Evolutionary conservation across 140 eudicot genomes (phyloP).

Genomic region (Anethum foeniculum): DNA sequence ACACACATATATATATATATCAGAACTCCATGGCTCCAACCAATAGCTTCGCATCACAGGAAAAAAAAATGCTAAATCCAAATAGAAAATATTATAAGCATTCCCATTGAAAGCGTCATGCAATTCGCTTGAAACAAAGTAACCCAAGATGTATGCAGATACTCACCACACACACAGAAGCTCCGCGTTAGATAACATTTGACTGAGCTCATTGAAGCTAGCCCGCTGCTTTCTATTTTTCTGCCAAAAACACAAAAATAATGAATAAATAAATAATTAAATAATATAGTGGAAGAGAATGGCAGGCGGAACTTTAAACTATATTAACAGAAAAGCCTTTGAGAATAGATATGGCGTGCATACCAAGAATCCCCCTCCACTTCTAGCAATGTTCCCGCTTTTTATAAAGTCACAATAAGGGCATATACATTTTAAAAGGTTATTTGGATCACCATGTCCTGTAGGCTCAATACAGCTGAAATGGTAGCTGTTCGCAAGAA

Average conservation of each 20-base stretch:
- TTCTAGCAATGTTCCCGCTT: constrained; percentile 44
- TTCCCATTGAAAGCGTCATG: neutral
- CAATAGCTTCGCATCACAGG: neutral
- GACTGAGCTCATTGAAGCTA: constrained; percentile 42
- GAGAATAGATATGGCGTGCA: neutral
- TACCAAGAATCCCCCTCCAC: constrained; percentile 49
- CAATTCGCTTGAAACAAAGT: constrained; percentile 9
- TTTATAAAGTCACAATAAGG: constrained; percentile 51
- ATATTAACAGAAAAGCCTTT: neutral
- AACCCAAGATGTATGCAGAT: neutral
- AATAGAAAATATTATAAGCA: neutral
- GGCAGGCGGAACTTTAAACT: neutral
- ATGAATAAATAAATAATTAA: neutral
- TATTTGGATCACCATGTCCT: constrained; percentile 27
- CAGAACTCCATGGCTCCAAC: neutral
- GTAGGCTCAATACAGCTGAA: constrained; percentile 37
- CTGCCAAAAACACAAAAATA: constrained; percentile 26
- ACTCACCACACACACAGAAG: constrained; percentile 56
- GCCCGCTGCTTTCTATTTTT: constrained; percentile 47
- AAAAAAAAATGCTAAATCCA: neutral
- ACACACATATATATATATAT: neutral
- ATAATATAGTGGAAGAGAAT: neutral
- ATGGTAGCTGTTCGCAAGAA: constrained; percentile 55
- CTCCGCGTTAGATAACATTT: constrained; percentile 48
- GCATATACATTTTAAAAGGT: constrained; percentile 30